Evolutionary conservation across 768 basidiomycete genomes (phyloP), one percentile per base, ranked within the genome.

Genomic region (Leccinum olivaceopallidum): DNA sequence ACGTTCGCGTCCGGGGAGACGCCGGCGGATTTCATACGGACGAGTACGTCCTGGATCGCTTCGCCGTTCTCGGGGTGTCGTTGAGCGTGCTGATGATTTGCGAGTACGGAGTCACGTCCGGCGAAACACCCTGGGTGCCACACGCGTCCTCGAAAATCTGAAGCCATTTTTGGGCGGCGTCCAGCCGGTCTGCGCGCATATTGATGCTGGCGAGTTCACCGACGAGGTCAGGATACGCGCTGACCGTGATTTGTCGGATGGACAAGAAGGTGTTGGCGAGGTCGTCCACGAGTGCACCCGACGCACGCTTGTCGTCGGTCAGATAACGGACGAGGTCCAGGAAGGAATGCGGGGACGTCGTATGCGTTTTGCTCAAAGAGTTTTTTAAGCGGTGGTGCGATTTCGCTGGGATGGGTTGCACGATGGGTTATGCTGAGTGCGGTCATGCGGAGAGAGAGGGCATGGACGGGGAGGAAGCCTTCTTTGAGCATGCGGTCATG

Each of bases 401-500:
- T 50, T 7, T 54, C 64, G 28, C 28, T n/a, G 34, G 34, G 22
- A 4, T 47, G 48, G 7, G 34, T 63, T 24, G 64, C 57, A 14
- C 37, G 30, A 1, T 58, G 58, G 20, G 68, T 52, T 26, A 79
- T 54, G 20, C 66, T 55, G 39, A 80, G 66, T 0, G 77, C 76
- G 13, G 77, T 57, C 65, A 85, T 76, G 54, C 76, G 77, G 8
- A 80, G 76, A 54, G 78, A 72, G 14, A 82, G 73, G 14, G 74
- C 57, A 7, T 72, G 60, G 14, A 77, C 66, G 1, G 79, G 74
- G 2, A 77, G 54, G 47, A 82, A 73, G 9, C 78, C 77, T 18
- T 78, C 75, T 1, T 71, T 65, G 20, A 67, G 61, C 79, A 86
- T 81, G 18, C 76, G 74, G 8, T 73, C 64, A 64, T 82, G 78